phyloP scores from a whole-genome alignment of 495 filamentous ascomycete genomes.

The Trichoderma virens region DNA sequence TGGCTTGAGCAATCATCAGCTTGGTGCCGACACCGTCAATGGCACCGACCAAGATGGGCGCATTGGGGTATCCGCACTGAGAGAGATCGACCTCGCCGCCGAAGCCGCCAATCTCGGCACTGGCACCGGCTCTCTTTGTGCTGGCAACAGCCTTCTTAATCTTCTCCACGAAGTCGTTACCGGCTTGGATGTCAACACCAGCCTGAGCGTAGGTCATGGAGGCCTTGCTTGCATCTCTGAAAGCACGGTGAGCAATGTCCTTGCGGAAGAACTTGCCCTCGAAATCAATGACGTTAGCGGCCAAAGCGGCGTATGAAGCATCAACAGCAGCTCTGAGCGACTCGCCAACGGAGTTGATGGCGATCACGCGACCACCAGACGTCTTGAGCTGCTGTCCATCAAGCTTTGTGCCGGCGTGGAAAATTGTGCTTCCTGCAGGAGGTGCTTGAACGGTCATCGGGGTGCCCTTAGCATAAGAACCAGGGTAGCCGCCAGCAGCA shows the following conservation, averaged over 20 bases:
- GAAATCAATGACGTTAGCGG: conserved; percentile 53
- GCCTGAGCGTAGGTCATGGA: conserved; percentile 87
- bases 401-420: conserved; percentile 85
- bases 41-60: conserved; percentile 75
- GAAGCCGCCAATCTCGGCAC: conserved; percentile 90
- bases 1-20: conserved; percentile 83
- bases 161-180: conserved; percentile 79
- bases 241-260: conserved; percentile 78
- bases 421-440: conserved; percentile 56
- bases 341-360: conserved; percentile 70
- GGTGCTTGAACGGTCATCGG: conserved; percentile 50
- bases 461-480: conserved; percentile 73
- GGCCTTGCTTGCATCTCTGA: conserved; percentile 37
- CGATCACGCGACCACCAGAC: conserved; percentile 85
- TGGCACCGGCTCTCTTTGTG: conserved; percentile 74
- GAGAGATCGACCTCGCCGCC: conserved; percentile 81
- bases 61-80: conserved; percentile 62
- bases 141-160: conserved; percentile 79
- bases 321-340: conserved; percentile 69
- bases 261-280: conserved; percentile 86
- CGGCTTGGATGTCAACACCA: conserved; percentile 86
- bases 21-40: conserved; percentile 98
- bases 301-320: conserved; percentile 63
- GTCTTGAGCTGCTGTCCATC: conserved; percentile 57
- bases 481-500: conserved; percentile 92